phyloP scores from a whole-genome alignment of 495 filamentous ascomycete species.

The Xylaria palmicola region DNA sequence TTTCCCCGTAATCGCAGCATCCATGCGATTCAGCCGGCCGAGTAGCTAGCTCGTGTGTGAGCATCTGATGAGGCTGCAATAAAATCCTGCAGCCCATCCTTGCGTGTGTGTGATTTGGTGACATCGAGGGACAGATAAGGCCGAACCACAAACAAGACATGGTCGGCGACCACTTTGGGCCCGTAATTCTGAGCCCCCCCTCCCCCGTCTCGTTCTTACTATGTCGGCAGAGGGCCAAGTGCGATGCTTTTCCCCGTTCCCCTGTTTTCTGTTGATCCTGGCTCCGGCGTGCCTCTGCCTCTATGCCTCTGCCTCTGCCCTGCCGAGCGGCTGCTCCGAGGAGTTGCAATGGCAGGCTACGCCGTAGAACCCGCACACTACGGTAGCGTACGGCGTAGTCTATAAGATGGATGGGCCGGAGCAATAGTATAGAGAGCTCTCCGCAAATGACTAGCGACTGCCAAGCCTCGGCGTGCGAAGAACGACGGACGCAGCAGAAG shows the following conservation, averaged over 20 bases:
- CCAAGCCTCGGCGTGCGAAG: not conserved
- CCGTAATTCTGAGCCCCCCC: slow-evolving; percentile 2
- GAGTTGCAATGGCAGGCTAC: too few species aligned
- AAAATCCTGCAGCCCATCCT: slow-evolving; percentile 15
- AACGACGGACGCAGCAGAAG: not conserved
- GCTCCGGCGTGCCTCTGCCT: not conserved
- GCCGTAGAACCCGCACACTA: not conserved
- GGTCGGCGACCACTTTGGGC: slow-evolving; percentile 14
- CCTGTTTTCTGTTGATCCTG: not conserved
- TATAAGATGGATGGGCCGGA: slow-evolving; percentile 2
- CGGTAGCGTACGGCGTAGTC: not conserved
- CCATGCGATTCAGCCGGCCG: not conserved
- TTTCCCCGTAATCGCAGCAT: not conserved
- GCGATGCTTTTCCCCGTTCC: not conserved
- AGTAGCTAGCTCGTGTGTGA: not conserved
- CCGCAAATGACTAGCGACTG: not conserved
- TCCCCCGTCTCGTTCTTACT: not conserved
- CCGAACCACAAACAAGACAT: slow-evolving; percentile 6
- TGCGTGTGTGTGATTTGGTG: slow-evolving; percentile 11
- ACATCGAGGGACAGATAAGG: not conserved
- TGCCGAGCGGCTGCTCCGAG: not conserved
- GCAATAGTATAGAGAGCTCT: slow-evolving; percentile 6
- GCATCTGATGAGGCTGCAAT: slow-evolving; percentile 13
- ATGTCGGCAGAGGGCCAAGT: not conserved
- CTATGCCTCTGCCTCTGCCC: not conserved